Base-by-base conservation (phyloP, 805 yeast species). In the Yamadazyma endophytica region DNA sequence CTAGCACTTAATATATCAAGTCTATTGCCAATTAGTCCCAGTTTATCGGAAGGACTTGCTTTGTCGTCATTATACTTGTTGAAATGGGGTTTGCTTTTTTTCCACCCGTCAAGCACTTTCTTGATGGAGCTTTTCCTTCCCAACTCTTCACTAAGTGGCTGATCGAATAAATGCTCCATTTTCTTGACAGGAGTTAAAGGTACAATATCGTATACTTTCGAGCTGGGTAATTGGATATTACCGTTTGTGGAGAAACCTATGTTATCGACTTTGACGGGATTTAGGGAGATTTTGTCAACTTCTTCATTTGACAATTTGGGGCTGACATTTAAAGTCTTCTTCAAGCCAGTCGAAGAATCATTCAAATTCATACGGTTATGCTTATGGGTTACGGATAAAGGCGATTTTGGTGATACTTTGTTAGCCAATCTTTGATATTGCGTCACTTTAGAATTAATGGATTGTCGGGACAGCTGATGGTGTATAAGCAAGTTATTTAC, bases 161-260 rank as follows among this genome's bases (percentile, higher is more conserved):
- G n/a, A n/a, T 18, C 8, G 8, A 11, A 11, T 9, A 41, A 46
- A 38, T 49, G 49, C 21, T 74, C 79, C 69, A 78, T 70, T 40
- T 74, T 78, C 48, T 73, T 79, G 6, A 75, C 77, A 0, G 86
- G 89, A 1, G 88, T 80, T 3, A 79, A 75, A 2, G 89, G 87
- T 5, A 76, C 54, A 9, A 82, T 65, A 20, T 47, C 40, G 43
- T 53, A 27, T 42, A 70, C 55, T 46, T 64, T 45, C 49, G 77
- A 48, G 39, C 70, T 50, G 22, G 78, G 85, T 50, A 80, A 46
- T 54, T 62, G 65, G 28, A 75, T 51, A 30, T 61, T 55, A 12
- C 80, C 80, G 41, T 63, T 71, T 13, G 70, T 60, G 3, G 72
- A 55, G 44, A 74, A 74, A 2, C 79, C 79, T 32, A 40, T 25